Conservation (phyloP, 139 green algal genomes). For the Zygnema cylindricum region DNA sequence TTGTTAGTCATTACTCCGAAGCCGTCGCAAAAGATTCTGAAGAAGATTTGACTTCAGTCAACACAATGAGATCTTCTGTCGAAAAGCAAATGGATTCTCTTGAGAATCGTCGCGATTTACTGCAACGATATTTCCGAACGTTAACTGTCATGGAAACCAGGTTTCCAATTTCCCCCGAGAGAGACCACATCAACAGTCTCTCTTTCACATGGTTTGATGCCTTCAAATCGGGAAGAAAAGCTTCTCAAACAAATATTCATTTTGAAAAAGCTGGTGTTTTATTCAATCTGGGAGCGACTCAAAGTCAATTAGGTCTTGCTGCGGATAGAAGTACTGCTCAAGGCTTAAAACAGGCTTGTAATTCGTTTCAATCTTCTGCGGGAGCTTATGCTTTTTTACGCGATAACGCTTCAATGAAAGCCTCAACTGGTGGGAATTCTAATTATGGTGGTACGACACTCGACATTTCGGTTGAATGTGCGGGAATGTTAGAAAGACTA, state of each 20-base stretch:
- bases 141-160: slow-evolving; percentile 85
- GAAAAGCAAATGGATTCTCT: slow-evolving; percentile 34
- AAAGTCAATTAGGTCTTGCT: slow-evolving; percentile 78
- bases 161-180: slow-evolving; percentile 86
- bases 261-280: slow-evolving; percentile 91
- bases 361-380: slow-evolving; percentile 76
- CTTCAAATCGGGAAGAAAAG: slow-evolving; percentile 69
- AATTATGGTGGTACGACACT: slow-evolving; percentile 34
- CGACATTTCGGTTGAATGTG: slow-evolving; percentile 81
- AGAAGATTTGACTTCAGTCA: slow-evolving; percentile 39
- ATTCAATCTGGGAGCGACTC: slow-evolving; percentile 88
- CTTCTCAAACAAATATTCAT: slow-evolving; percentile 77
- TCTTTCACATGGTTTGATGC: slow-evolving; percentile 81
- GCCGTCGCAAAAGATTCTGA: slow-evolving; percentile 45
- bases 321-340: slow-evolving; percentile 74
- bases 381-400: slow-evolving; percentile 79
- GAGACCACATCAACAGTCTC: slow-evolving; percentile 68
- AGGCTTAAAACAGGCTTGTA: slow-evolving; percentile 79
- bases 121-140: slow-evolving; percentile 77
- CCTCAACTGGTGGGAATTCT: slow-evolving; percentile 2
- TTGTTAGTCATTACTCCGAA: slow-evolving; percentile 49
- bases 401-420: slow-evolving; percentile 70
- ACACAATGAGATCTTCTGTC: slow-evolving; percentile 50
- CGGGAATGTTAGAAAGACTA: slow-evolving; percentile 87
- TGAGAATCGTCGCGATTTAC: slow-evolving; percentile 53